Conservation (phyloP, 163 green algal species). For the Volvox carteri region DNA sequence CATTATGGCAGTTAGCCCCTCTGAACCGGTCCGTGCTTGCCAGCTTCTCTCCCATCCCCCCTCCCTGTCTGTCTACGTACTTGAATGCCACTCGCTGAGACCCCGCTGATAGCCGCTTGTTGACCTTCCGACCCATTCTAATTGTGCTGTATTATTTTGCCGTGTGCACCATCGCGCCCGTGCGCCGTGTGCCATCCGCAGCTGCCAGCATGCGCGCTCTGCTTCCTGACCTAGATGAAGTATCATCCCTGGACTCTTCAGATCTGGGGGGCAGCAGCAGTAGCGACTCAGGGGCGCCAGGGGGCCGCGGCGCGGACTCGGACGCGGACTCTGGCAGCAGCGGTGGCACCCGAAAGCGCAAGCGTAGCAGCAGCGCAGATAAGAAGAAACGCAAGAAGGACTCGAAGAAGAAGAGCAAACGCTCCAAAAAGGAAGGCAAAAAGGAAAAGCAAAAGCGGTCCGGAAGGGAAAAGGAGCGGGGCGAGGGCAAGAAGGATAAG, state of each 20-base stretch:
- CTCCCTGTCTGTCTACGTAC: neutral
- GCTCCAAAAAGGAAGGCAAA: constrained; percentile 12
- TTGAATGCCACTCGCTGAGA: neutral
- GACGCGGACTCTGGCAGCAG: neutral
- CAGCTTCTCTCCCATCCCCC: too few species aligned
- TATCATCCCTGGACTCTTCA: constrained; percentile 25
- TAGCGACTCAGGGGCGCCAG: neutral
- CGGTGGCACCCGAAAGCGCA: neutral
- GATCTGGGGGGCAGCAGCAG: constrained; percentile 49
- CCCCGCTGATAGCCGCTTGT: too few species aligned
- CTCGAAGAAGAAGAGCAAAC: constrained; percentile 22
- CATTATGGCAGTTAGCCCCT: too few species aligned
- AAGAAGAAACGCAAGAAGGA: constrained; percentile 58
- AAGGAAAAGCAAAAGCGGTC: constrained; percentile 23
- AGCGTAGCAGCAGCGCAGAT: constrained; percentile 25
- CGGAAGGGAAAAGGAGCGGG: constrained; percentile 11
- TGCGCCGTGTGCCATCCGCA: too few species aligned
- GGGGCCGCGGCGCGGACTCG: neutral
- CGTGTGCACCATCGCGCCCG: too few species aligned
- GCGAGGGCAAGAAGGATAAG: constrained; percentile 23
- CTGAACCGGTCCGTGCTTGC: too few species aligned
- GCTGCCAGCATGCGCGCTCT: constrained; percentile 46
- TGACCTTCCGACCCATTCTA: too few species aligned
- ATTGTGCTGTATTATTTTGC: too few species aligned
- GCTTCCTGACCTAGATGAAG: constrained; percentile 45